These are phyloP conservation scores for Phytopythium boreale DNA, from an alignment of 352 stramenopile genomes.

Conservation along the genomic window DNA sequence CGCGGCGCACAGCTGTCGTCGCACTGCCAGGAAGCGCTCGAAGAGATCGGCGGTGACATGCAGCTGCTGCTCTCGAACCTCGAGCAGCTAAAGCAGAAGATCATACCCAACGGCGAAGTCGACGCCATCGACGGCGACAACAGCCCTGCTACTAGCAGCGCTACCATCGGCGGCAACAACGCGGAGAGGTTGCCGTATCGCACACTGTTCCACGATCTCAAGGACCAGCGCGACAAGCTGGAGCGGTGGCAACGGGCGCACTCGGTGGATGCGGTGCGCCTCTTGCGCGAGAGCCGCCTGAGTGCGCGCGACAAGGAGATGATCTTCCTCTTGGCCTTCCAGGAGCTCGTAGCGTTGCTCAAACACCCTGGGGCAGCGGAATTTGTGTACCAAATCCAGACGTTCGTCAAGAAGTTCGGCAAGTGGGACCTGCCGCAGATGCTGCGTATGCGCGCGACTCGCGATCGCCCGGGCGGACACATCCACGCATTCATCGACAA, in stretches of 20 bases:
- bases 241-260: conserved; percentile 43
- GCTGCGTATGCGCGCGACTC: conserved; percentile 28
- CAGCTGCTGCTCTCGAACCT: conserved; percentile 27
- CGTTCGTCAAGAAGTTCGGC: conserved; percentile 63
- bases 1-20: conserved; percentile 10
- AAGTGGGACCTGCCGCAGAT: conserved; percentile 55
- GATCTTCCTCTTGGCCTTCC: conserved; percentile 56
- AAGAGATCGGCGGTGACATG: conserved; percentile 36
- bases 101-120: conserved; percentile 25
- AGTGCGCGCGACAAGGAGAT: conserved; percentile 48
- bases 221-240: conserved; percentile 30
- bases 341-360: conserved; percentile 52
- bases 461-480: conserved; percentile 44
- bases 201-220: conserved; percentile 50
- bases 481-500: conserved; percentile 68
- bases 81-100: conserved; percentile 40
- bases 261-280: conserved; percentile 13
- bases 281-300: conserved; percentile 18
- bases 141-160: background rate
- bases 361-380: conserved; percentile 62
- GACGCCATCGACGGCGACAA: background rate
- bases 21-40: conserved; percentile 46
- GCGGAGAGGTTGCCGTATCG: conserved; percentile 10
- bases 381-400: conserved; percentile 77
- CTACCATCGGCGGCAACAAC: background rate